Conservation (phyloP, 768 basidiomycete species). For the Trichaptum fuscoviolaceum region DNA sequence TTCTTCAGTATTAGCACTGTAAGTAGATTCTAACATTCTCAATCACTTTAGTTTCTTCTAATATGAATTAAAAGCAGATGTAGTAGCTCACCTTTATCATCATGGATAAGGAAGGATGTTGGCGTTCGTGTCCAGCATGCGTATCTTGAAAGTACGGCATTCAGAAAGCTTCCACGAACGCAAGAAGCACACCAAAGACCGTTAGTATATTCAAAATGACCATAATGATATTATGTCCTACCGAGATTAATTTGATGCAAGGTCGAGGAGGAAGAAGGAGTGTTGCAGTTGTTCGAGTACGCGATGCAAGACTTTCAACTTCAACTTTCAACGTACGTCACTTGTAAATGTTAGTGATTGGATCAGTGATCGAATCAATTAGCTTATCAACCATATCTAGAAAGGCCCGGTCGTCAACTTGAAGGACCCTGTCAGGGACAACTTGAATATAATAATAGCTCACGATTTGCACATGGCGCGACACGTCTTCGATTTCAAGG, state of each 20-base stretch:
- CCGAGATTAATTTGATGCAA: no score
- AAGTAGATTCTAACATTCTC: no score
- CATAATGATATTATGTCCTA: no score
- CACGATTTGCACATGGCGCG: neutral
- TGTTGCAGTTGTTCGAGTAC: conserved; percentile 24
- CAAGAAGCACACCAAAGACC: no score
- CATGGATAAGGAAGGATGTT: no score
- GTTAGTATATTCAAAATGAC: no score
- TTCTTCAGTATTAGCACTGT: conserved; percentile 99
- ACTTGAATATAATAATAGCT: neutral
- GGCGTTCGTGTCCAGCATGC: no score
- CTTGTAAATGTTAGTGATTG: neutral
- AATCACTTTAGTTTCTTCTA: no score
- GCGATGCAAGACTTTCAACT: neutral
- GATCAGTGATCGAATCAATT: neutral
- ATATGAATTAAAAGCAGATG: no score
- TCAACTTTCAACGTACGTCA: neutral
- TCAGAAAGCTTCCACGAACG: no score
- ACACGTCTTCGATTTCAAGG: neutral
- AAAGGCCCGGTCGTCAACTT: neutral
- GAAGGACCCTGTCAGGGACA: neutral
- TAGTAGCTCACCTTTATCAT: no score
- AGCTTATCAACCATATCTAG: neutral
- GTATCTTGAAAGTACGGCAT: no score
- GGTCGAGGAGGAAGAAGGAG: conserved; percentile 38